These are phyloP conservation scores for Wickerhamomyces tratensis DNA, from an alignment of 805 yeast species.

Conservation along the genomic window DNA sequence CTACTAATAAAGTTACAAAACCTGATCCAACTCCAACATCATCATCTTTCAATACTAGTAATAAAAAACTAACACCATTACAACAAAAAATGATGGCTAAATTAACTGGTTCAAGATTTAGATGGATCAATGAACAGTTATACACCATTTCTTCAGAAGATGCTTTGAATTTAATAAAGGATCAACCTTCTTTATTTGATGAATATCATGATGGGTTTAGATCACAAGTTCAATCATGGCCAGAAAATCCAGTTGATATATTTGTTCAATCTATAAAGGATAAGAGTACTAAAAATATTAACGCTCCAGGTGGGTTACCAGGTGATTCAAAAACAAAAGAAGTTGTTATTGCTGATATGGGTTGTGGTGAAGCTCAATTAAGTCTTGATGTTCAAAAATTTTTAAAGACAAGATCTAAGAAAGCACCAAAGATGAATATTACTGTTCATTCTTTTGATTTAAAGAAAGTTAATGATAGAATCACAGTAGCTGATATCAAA, in stretches of 20 bases:
- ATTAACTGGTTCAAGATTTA: conserved; percentile 86
- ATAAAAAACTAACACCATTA: conserved; percentile 63
- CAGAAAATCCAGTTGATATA: conserved; percentile 95
- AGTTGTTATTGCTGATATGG: conserved; percentile 94
- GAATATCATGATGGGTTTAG: conserved; percentile 95
- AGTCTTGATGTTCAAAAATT: conserved; percentile 54
- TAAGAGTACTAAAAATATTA: conserved; percentile 56
- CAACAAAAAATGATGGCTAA: conserved; percentile 96
- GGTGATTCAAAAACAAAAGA: conserved; percentile 41
- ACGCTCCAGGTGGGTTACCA: conserved; percentile 95
- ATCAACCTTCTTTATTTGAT: conserved; percentile 83
- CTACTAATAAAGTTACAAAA: too few relatives aligned
- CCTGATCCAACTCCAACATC: conserved; percentile 6
- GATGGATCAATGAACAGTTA: conserved; percentile 98
- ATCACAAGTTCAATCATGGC: conserved; percentile 95
- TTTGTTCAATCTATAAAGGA: conserved; percentile 63
- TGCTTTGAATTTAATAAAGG: conserved; percentile 62
- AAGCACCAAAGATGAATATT: conserved; percentile 28
- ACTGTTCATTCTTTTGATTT: conserved; percentile 86
- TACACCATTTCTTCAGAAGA: conserved; percentile 76
- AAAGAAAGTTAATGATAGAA: conserved; percentile 77
- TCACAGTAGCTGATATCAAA: conserved; percentile 94
- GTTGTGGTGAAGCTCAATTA: conserved; percentile 95
- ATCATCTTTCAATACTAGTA: conserved; percentile 14
- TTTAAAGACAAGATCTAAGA: conserved; percentile 20